phyloP scores from a whole-genome alignment of 257 asterid species.

The Coffea canephora region DNA sequence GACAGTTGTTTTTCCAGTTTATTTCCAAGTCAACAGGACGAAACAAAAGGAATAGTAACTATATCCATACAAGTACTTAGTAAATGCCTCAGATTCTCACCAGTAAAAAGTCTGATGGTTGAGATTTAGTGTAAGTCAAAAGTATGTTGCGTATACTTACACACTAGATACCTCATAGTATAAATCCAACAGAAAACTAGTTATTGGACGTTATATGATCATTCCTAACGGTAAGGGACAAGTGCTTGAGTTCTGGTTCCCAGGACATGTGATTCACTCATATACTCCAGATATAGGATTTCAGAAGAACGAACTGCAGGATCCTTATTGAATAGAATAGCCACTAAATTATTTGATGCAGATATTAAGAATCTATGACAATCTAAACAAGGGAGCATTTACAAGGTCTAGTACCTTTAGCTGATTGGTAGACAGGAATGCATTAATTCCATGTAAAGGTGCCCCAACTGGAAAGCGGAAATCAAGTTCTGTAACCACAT shows the following conservation, averaged over 20 bases:
- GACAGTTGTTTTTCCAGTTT: not conserved
- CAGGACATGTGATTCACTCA: not conserved
- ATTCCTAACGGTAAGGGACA: not conserved
- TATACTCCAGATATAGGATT: not conserved
- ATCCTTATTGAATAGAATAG: not conserved
- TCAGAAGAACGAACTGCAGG: not conserved
- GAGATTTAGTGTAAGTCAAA: not conserved
- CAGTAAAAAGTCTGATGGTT: not conserved
- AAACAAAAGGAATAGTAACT: not conserved
- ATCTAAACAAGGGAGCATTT: not conserved
- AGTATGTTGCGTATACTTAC: not conserved
- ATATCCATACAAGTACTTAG: not conserved
- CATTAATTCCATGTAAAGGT: constrained; percentile 89
- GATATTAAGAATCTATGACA: constrained; percentile 2
- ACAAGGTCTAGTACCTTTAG: constrained; percentile 57
- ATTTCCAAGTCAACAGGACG: not conserved
- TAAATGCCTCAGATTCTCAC: not conserved
- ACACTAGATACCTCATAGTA: not conserved
- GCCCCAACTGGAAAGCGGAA: constrained; percentile 91
- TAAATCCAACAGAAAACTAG: not conserved
- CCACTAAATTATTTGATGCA: constrained; percentile 3
- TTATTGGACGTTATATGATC: not conserved
- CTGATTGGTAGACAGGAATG: constrained; percentile 90
- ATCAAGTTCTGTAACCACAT: constrained; percentile 86
- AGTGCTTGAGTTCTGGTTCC: too few relatives aligned